A percentile compares a stretch with the other conserved stretches of the same genome.
phyloP scores from a whole-genome alignment of 2,329 filamentous ascomycete genomes.

The Cladosporium sp. region DNA sequence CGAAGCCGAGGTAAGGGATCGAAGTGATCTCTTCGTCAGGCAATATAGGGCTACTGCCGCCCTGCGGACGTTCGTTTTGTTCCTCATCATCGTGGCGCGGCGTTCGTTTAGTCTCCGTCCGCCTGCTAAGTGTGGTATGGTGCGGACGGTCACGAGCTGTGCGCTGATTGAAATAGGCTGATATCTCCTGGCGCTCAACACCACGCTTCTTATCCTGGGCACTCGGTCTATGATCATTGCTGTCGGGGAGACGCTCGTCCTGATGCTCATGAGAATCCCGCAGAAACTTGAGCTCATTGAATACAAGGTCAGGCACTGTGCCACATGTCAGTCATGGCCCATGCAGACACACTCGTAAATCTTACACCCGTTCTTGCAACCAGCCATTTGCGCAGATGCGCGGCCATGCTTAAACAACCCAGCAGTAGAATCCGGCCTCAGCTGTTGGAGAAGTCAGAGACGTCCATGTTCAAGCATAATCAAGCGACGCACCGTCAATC shows the following conservation, averaged over 20 bases:
- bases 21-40: constrained; percentile 37
- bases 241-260: constrained; percentile 26
- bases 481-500: constrained; percentile 46
- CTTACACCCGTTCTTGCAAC: constrained; percentile 42
- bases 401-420: constrained; percentile 53
- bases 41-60: background rate
- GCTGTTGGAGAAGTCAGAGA: constrained; percentile 32
- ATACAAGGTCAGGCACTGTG: constrained; percentile 53
- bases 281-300: constrained; percentile 54
- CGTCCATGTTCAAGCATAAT: background rate
- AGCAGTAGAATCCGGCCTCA: constrained; percentile 43
- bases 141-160: constrained; percentile 3
- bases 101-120: background rate
- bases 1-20: constrained; percentile 41
- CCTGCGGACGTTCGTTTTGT: background rate
- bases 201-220: constrained; percentile 36
- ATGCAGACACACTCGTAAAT: constrained; percentile 22
- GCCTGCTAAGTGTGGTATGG: constrained; percentile 10
- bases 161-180: constrained; percentile 45
- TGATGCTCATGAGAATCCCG: constrained; percentile 37
- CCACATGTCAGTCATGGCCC: constrained; percentile 25
- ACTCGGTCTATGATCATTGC: constrained; percentile 31
- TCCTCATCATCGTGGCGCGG: background rate
- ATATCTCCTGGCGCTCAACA: constrained; percentile 44
- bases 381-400: constrained; percentile 46